phyloP scores from a whole-genome alignment of 345 rosid species.

The Eutrema japonicum region DNA sequence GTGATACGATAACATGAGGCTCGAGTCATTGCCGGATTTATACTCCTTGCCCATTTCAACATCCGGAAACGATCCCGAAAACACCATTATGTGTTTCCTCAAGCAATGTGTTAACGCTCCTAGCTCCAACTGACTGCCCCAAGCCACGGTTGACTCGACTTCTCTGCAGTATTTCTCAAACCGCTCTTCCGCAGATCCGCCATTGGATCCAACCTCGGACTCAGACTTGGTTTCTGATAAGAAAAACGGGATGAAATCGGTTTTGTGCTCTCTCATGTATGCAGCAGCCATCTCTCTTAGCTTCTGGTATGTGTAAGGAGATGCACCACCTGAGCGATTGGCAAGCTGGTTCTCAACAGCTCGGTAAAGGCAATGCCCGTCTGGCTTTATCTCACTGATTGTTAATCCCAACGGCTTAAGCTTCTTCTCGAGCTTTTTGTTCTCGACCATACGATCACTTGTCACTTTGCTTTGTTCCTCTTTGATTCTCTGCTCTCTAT shows the following conservation, averaged over 20 bases:
- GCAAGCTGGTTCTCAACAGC: constrained; percentile 91
- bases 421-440: constrained; percentile 48
- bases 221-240: constrained; percentile 36
- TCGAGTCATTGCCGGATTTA: constrained; percentile 27
- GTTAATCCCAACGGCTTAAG: constrained; percentile 69
- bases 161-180: constrained; percentile 48
- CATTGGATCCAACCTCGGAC: constrained; percentile 2
- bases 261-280: constrained; percentile 68
- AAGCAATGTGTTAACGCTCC: constrained; percentile 47
- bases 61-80: constrained; percentile 47
- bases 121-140: constrained; percentile 49
- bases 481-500: constrained; percentile 85
- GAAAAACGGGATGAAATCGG: constrained; percentile 67
- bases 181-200: constrained; percentile 34
- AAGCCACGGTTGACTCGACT: constrained; percentile 43
- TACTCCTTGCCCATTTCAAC: constrained; percentile 51
- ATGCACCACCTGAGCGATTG: constrained; percentile 55
- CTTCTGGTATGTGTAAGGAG: constrained; percentile 66
- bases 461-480: constrained; percentile 81
- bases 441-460: constrained; percentile 72
- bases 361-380: constrained; percentile 91
- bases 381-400: constrained; percentile 77
- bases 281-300: constrained; percentile 85
- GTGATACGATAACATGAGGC: constrained; percentile 53
- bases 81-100: constrained; percentile 46